Conservation (phyloP, 768 basidiomycete genomes). For the Lactarius tabidus region DNA sequence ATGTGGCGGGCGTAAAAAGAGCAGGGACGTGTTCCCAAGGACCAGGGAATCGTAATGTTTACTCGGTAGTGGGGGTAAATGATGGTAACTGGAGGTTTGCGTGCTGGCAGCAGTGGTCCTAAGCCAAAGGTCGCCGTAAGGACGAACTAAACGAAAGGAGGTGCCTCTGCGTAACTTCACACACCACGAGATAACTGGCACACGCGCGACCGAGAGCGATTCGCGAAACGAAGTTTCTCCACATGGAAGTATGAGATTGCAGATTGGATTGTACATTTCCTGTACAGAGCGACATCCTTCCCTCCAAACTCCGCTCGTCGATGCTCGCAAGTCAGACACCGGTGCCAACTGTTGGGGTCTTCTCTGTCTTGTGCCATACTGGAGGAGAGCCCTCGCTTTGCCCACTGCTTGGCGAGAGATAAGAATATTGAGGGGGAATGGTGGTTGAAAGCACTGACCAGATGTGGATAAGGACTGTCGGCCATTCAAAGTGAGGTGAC, state of each 20-base stretch:
- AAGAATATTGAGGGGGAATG: not conserved
- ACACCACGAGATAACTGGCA: not conserved
- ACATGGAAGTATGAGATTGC: not conserved
- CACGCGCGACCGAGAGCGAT: not conserved
- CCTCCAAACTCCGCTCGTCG: not conserved
- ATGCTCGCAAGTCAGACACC: not conserved
- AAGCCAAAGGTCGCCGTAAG: not conserved
- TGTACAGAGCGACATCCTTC: not conserved
- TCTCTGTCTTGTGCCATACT: not conserved
- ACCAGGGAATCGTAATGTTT: not conserved
- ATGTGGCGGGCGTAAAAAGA: not conserved
- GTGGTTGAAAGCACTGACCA: not conserved
- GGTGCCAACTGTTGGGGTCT: not conserved
- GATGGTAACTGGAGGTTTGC: not conserved
- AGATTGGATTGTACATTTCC: not conserved
- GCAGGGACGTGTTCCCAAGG: not conserved
- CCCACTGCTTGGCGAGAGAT: not conserved
- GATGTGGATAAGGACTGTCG: not conserved
- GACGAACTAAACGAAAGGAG: not conserved
- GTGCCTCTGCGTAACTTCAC: not conserved
- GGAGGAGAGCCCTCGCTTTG: not conserved
- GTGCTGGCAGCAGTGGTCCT: not conserved
- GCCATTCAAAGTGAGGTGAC: not conserved
- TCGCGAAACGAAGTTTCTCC: not conserved
- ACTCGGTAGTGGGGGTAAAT: not conserved